Evolutionary conservation across 2,329 filamentous ascomycete genomes (phyloP).

Genomic region (Sclerotinia trifoliorum): DNA sequence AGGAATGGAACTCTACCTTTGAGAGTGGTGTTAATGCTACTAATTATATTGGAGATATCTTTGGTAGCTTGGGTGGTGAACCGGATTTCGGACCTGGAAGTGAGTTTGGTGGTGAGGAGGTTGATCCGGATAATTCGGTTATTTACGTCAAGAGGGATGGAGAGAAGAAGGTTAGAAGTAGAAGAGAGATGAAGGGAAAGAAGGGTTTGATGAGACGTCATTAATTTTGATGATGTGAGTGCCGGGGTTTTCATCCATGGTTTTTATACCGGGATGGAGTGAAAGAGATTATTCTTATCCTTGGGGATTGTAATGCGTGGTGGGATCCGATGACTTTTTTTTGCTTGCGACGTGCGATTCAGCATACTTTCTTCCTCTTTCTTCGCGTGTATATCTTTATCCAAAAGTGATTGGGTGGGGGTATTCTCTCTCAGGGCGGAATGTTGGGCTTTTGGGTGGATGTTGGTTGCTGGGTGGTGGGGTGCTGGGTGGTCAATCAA

Average conservation of each 20-base stretch:
- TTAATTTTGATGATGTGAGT: neutral
- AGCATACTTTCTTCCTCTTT: neutral
- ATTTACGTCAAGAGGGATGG: slow-evolving; percentile 15
- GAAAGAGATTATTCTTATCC: neutral
- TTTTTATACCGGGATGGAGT: neutral
- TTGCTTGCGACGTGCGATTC: neutral
- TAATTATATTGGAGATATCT: slow-evolving; percentile 70
- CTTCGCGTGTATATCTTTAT: slow-evolving; percentile 1
- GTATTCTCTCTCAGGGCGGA: neutral
- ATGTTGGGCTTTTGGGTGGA: neutral
- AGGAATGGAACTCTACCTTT: slow-evolving; percentile 60
- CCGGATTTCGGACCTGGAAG: slow-evolving; percentile 59
- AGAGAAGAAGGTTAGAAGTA: slow-evolving; percentile 2
- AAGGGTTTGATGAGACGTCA: slow-evolving; percentile 17
- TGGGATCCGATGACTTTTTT: neutral
- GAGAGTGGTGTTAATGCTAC: slow-evolving; percentile 44
- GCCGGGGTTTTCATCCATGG: neutral
- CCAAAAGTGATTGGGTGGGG: slow-evolving; percentile 4
- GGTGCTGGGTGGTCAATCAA: neutral
- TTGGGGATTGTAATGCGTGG: neutral
- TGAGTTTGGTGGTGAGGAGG: slow-evolving; percentile 16
- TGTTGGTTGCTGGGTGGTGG: neutral
- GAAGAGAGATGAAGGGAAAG: slow-evolving; percentile 20
- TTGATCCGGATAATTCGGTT: neutral
- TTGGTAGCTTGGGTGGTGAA: slow-evolving; percentile 62